Conservation (phyloP, 371 early-diverging fungal genomes). For the Vairimorpha ceranae region DNA sequence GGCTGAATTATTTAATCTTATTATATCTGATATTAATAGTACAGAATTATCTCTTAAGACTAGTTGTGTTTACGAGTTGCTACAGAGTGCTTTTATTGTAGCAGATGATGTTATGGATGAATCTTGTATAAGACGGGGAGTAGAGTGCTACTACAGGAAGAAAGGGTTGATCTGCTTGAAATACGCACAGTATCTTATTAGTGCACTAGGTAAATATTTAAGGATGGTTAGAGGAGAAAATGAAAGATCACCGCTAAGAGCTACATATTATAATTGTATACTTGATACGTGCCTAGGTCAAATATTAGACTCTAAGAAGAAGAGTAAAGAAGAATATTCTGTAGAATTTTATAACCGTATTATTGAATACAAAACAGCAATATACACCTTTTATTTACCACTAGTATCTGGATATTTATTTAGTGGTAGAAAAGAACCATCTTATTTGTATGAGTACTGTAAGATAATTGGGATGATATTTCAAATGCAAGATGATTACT, state of each 20-base stretch:
- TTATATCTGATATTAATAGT: not conserved
- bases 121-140: conserved; percentile 81
- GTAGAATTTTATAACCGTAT: conserved; percentile 71
- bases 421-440: not conserved
- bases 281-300: conserved; percentile 79
- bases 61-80: conserved; percentile 1
- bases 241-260: not conserved
- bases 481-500: conserved; percentile 69
- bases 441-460: conserved; percentile 20
- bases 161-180: conserved; percentile 85
- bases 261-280: not conserved
- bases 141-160: conserved; percentile 82
- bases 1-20: not conserved
- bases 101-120: conserved; percentile 93
- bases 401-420: conserved; percentile 63
- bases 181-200: conserved; percentile 79
- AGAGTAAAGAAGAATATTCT: conserved; percentile 5
- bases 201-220: conserved; percentile 63
- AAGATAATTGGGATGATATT: conserved; percentile 82
- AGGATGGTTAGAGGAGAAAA: conserved; percentile 64
- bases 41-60: not conserved
- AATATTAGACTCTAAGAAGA: conserved; percentile 33
- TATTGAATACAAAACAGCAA: conserved; percentile 87
- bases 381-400: conserved; percentile 92
- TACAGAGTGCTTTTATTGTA: conserved; percentile 89